phyloP scores from a whole-genome alignment of 176 grass and related monocot genomes.

The Aegilops speltoides region DNA sequence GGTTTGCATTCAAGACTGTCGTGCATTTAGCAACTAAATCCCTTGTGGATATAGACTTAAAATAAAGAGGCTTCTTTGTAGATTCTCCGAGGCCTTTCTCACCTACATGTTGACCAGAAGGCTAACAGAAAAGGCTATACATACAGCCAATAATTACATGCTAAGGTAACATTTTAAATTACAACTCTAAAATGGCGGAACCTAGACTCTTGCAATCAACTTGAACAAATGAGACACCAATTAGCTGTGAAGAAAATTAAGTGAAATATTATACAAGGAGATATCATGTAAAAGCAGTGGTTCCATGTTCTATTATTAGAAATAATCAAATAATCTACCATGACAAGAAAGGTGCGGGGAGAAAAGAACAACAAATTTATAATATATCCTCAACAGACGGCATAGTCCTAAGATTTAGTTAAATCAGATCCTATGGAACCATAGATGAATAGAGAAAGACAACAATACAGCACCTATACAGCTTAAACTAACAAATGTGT shows the following conservation, averaged over 20 bases:
- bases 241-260: neutral
- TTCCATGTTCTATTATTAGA: neutral
- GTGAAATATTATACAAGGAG: slow-evolving; percentile 13
- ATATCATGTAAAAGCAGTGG: neutral
- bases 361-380: neutral
- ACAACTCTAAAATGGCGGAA: neutral
- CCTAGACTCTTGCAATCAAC: slow-evolving; percentile 1
- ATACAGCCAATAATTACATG: slow-evolving; percentile 16
- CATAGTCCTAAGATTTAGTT: neutral
- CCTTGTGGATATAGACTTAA: slow-evolving; percentile 22
- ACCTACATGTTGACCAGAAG: slow-evolving; percentile 37
- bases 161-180: neutral
- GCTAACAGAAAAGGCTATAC: slow-evolving; percentile 10
- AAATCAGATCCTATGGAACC: neutral
- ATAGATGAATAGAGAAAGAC: neutral
- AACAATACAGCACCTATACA: neutral
- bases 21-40: neutral
- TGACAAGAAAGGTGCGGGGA: neutral
- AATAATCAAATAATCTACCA: slow-evolving; percentile 13
- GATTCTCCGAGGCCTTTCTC: slow-evolving; percentile 56
- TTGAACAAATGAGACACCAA: neutral
- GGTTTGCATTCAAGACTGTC: neutral
- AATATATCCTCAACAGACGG: neutral
- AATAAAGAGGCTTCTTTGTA: slow-evolving; percentile 58
- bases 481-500: neutral